Conservation (phyloP, 768 basidiomycete genomes). For the Ramaria rubella region DNA sequence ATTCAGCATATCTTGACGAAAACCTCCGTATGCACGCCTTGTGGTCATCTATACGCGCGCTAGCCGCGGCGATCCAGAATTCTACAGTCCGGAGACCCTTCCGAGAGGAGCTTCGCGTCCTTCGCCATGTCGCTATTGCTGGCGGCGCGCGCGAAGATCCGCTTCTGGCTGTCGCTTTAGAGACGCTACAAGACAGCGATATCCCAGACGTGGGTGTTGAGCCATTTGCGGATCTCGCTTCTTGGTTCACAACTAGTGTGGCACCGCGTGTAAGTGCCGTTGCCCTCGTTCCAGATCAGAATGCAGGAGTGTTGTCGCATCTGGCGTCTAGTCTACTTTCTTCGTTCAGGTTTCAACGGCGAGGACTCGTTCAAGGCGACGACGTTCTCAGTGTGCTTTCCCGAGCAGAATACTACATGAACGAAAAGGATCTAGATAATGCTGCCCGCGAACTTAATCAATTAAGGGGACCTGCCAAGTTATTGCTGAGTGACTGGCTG, state of each 20-base stretch:
- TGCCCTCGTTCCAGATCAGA: slow-evolving; percentile 87
- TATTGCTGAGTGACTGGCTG: slow-evolving; percentile 80
- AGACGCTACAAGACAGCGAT: slow-evolving; percentile 61
- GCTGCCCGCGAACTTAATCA: slow-evolving; percentile 91
- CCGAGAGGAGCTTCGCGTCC: slow-evolving; percentile 79
- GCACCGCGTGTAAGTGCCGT: slow-evolving; percentile 79
- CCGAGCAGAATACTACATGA: slow-evolving; percentile 81
- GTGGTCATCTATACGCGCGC: slow-evolving; percentile 87
- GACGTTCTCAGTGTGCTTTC: slow-evolving; percentile 86
- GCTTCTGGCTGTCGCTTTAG: slow-evolving; percentile 57
- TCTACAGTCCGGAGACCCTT: slow-evolving; percentile 72
- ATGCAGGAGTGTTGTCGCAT: slow-evolving; percentile 84
- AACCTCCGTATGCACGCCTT: slow-evolving; percentile 87
- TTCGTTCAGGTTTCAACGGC: slow-evolving; percentile 69
- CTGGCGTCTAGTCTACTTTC: slow-evolving; percentile 75
- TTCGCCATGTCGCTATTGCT: slow-evolving; percentile 56
- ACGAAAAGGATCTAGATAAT: slow-evolving; percentile 86
- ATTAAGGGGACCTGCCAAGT: slow-evolving; percentile 72
- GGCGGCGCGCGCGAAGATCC: slow-evolving; percentile 60
- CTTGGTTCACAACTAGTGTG: slow-evolving; percentile 86
- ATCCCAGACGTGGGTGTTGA: slow-evolving; percentile 79
- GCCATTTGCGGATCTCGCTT: slow-evolving; percentile 80
- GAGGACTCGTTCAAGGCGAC: slow-evolving; percentile 67
- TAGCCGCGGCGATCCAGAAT: slow-evolving; percentile 57
- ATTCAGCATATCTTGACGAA: slow-evolving; percentile 85